Base-by-base conservation (phyloP, 257 asterid genomes). In the Nyctanthes arbortristis region DNA sequence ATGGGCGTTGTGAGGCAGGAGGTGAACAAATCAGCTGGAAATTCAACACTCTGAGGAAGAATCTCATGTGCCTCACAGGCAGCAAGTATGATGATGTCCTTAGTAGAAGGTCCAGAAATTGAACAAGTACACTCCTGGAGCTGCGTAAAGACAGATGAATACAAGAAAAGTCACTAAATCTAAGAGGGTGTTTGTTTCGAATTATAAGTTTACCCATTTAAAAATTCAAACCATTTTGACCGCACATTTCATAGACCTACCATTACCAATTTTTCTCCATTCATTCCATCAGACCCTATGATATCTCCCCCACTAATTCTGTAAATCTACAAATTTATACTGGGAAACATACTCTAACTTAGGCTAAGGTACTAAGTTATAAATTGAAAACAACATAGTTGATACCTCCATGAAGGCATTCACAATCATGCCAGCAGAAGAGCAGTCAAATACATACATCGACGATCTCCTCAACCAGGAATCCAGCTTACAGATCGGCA, bases 401-500 rank as follows among this genome's bases (percentile, higher is more conserved):
- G 45, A 62, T 77, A 91, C 99, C 92, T 89, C 93, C 47, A 82
- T 81, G 81, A 94, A 94, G 74, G 97, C 90, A 73, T 78, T 91
- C 75, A 94, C 86, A 82, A 94, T 84, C 83, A 88, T 74, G 73
- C 98, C 99, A 67, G 99, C 99, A 34, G 99, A 98, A 66, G 99
- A 91, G 90, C 97, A 94, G 76, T 94, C 99, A 80, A 94, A 91
- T 60, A 94, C 99, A 79, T 91, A 94, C 73, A 91, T 91, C 4
- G 99, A 94, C 7, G 99, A 98, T 13, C 97, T 89, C 84, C 81
- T 85, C 91, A 94, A 77, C 99, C 99, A 94, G 66, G 96, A 88
- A 84, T 94, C 99, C 78, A 94, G 83, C 73, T 94, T 98, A 36
- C 86, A 83, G 49, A 91, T 78, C 22, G 98, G 89, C 86, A 91